A percentile compares a stretch with the other conserved stretches of the same genome.
Conservation (phyloP, 129 eudicot genomes). For the Glebionis coronaria region DNA sequence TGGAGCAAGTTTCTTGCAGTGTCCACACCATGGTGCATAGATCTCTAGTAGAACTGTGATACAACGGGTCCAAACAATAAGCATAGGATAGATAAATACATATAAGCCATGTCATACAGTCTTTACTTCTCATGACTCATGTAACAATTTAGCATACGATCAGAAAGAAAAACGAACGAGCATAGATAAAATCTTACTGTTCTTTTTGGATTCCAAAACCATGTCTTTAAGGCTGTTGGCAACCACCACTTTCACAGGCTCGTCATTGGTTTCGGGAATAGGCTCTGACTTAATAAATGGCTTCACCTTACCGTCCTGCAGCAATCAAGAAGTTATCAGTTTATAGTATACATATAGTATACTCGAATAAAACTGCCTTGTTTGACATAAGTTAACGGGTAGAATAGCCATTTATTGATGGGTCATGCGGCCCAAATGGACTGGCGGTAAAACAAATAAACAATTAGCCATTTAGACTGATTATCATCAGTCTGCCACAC, state of each 20-base stretch:
- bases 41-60: constrained; percentile 73
- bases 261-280: constrained; percentile 73
- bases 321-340: constrained; percentile 9
- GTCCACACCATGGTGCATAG: constrained; percentile 98
- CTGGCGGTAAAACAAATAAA: neutral
- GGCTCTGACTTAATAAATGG: constrained; percentile 83
- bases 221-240: constrained; percentile 71
- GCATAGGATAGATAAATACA: no score
- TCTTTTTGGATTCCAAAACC: constrained; percentile 82
- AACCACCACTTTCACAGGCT: constrained; percentile 91
- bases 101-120: neutral
- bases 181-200: constrained; percentile 46
- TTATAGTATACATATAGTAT: no score
- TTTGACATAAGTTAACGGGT: neutral
- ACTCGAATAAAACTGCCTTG: neutral
- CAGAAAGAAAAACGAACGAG: neutral
- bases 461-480: neutral
- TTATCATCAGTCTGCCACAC: neutral
- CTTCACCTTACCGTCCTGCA: constrained; percentile 77
- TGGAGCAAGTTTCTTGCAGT: constrained; percentile 91
- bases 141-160: neutral
- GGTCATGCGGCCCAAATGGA: neutral
- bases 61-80: constrained; percentile 1
- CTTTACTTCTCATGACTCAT: neutral
- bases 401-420: no score